These are phyloP conservation scores for Singerocomus rubriflavus DNA, from an alignment of 1,284 basidiomycete species.

Conservation along the genomic window DNA sequence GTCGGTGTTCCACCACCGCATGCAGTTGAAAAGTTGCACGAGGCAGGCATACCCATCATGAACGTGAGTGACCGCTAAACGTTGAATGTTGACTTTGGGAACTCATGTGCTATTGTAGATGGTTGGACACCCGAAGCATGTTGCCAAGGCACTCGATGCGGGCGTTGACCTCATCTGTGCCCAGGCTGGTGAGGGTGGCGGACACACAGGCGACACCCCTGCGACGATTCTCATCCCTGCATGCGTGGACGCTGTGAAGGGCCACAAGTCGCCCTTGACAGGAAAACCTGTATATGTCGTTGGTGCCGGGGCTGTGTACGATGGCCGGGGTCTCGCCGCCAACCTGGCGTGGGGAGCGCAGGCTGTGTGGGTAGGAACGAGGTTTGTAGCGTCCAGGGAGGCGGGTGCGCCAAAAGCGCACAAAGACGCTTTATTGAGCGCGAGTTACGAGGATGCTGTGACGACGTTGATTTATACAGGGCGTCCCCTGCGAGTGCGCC, in stretches of 20 bases:
- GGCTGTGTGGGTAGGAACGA: conserved; percentile 76
- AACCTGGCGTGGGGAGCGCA: conserved; percentile 83
- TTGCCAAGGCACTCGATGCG: conserved; percentile 71
- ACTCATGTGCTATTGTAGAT: conserved; percentile 44
- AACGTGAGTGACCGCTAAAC: conserved; percentile 47
- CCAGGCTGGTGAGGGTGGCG: conserved; percentile 86
- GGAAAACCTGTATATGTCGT: conserved; percentile 79
- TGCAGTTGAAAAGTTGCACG: conserved; percentile 76
- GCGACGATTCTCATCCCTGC: conserved; percentile 80
- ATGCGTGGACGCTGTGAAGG: conserved; percentile 77
- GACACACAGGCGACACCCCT: conserved; percentile 75
- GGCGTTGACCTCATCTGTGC: conserved; percentile 89
- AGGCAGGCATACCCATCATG: conserved; percentile 80
- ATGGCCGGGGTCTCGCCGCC: conserved; percentile 83
- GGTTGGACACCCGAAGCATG: conserved; percentile 89
- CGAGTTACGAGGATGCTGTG: conserved; percentile 68
- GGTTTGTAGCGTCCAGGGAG: conserved; percentile 83
- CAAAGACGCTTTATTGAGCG: conserved; percentile 69
- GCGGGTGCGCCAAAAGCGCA: conserved; percentile 80
- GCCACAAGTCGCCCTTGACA: conserved; percentile 71
- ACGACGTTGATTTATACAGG: conserved; percentile 86
- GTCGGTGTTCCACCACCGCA: conserved; percentile 79
- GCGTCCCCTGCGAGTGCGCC: conserved; percentile 79
- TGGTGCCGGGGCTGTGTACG: conserved; percentile 84
- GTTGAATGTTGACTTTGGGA: neutral